A percentile compares a stretch with the other conserved stretches of the same genome.
phyloP scores from a whole-genome alignment of 345 rosid genomes.

The Alliaria petiolata region DNA sequence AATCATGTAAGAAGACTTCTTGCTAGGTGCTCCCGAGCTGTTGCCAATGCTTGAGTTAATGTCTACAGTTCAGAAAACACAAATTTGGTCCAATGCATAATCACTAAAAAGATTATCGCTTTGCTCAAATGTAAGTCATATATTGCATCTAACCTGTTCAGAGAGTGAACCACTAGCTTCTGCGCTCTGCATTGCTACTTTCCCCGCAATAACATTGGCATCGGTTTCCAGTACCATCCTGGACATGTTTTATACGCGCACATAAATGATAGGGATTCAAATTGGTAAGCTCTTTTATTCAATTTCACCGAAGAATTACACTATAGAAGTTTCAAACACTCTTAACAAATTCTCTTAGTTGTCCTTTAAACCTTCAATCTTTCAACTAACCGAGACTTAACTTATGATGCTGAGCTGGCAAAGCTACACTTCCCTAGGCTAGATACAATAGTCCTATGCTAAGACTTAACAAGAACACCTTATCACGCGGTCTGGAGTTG shows the following conservation, averaged over 20 bases:
- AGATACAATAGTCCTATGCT: neutral
- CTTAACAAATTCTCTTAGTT: neutral
- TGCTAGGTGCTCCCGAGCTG: conserved; percentile 33
- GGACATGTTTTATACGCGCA: neutral
- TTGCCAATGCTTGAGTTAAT: conserved; percentile 32
- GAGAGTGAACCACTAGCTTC: conserved; percentile 71
- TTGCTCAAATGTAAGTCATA: neutral
- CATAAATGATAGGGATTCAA: neutral
- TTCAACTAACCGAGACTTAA: no score
- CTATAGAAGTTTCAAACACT: neutral
- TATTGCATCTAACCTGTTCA: conserved; percentile 61
- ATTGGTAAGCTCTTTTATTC: neutral
- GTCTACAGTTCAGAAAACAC: conserved; percentile 19
- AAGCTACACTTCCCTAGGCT: neutral
- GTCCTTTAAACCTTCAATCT: neutral
- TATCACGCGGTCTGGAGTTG: neutral
- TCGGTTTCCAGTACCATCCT: conserved; percentile 81
- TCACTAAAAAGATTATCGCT: neutral
- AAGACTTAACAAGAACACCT: neutral
- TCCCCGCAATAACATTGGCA: conserved; percentile 69
- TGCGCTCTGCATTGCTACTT: conserved; percentile 73
- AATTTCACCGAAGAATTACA: neutral
- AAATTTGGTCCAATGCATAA: neutral
- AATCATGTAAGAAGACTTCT: conserved; percentile 33
- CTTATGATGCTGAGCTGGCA: no score